Percentiles rank a stretch among this genome's conserved stretches.
Conservation (phyloP, 306 rosid species). For the Cucumis hystrix region DNA sequence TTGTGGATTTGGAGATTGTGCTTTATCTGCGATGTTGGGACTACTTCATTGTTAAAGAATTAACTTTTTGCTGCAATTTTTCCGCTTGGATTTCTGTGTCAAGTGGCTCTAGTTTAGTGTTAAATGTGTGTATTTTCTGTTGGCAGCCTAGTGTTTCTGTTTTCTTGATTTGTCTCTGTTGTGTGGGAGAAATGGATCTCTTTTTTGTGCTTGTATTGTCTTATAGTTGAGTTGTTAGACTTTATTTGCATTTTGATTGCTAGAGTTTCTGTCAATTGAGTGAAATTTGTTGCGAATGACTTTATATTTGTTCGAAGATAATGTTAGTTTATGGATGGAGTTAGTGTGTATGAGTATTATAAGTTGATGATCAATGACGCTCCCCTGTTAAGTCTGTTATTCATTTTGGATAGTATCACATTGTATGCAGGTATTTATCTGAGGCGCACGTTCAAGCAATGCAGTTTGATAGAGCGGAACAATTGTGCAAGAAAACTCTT, state of each 20-base stretch:
- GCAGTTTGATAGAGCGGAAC: conserved; percentile 96
- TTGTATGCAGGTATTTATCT: conserved; percentile 60
- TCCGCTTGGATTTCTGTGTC: neutral
- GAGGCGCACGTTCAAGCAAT: conserved; percentile 98
- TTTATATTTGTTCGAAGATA: neutral
- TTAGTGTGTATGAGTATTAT: neutral
- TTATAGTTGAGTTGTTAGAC: neutral
- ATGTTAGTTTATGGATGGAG: neutral
- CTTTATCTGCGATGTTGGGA: neutral
- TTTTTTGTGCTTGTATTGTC: neutral
- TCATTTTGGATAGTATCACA: neutral
- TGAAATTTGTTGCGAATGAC: neutral
- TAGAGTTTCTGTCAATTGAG: neutral
- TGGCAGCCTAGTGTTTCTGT: neutral
- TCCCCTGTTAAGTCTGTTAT: neutral
- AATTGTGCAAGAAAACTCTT: conserved; percentile 70
- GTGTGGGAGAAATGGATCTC: neutral
- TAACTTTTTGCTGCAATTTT: neutral
- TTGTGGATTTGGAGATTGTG: neutral
- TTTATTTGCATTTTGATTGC: neutral
- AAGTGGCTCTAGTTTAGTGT: neutral
- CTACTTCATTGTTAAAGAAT: neutral
- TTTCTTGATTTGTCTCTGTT: neutral
- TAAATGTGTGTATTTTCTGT: neutral
- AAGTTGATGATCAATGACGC: neutral